phyloP scores from a whole-genome alignment of 2,329 filamentous ascomycete species.

The Elsinoe arachidis region DNA sequence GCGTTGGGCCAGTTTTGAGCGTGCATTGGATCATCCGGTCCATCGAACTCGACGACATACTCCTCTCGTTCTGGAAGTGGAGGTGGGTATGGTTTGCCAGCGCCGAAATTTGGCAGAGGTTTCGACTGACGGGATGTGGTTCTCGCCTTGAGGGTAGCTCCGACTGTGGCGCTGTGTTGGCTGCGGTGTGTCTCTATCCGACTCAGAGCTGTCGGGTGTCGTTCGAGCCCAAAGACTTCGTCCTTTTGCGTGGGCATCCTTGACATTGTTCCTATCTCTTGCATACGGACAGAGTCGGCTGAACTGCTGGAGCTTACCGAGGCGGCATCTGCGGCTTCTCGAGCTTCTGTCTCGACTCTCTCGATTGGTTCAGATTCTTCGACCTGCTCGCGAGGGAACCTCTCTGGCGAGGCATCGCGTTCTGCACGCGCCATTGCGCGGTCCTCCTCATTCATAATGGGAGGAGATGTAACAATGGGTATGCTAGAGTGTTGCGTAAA shows the following conservation, averaged over 20 bases:
- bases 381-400: conserved; percentile 20
- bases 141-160: conserved; percentile 35
- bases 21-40: conserved; percentile 72
- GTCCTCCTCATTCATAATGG: conserved; percentile 45
- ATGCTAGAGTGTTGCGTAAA: background rate
- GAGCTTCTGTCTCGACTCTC: conserved; percentile 30
- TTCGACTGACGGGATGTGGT: conserved; percentile 42
- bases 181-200: conserved; percentile 63
- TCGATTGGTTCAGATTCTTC: conserved; percentile 4
- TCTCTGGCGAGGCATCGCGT: conserved; percentile 42
- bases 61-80: conserved; percentile 60
- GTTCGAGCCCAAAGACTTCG: conserved; percentile 45
- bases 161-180: conserved; percentile 67
- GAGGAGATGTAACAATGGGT: background rate
- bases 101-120: conserved; percentile 61
- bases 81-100: conserved; percentile 66
- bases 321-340: conserved; percentile 45
- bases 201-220: conserved; percentile 59
- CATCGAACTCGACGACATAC: conserved; percentile 77
- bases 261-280: conserved; percentile 43
- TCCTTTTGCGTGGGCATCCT: conserved; percentile 57
- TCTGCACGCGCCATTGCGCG: conserved; percentile 47
- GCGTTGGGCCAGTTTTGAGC: conserved; percentile 76
- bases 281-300: conserved; percentile 27
- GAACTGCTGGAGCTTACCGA: conserved; percentile 45